These are phyloP conservation scores for Dipodascus geniculatus DNA, from an alignment of 805 yeast genomes.

Conservation along the genomic window DNA sequence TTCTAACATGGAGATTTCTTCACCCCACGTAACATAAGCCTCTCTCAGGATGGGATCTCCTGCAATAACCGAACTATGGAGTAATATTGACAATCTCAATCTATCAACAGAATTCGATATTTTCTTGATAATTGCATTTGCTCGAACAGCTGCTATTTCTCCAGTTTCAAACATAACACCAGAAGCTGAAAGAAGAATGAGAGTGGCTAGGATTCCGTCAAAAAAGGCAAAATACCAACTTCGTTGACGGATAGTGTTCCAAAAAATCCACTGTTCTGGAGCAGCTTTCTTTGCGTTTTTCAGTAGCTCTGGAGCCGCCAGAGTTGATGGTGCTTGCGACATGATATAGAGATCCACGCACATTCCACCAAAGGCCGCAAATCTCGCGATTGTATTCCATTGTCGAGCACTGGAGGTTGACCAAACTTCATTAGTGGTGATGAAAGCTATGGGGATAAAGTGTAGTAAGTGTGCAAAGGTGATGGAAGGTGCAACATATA, in stretches of 20 bases:
- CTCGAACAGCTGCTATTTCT: not conserved
- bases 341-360: conserved; percentile 7
- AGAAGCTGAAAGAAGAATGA: conserved; percentile 10
- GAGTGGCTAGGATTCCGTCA: conserved; percentile 6
- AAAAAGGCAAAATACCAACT: conserved; percentile 7
- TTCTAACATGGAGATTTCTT: not conserved
- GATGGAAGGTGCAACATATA: conserved; percentile 12
- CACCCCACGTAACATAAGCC: not conserved
- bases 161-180: conserved; percentile 26
- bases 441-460: conserved; percentile 8
- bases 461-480: conserved; percentile 12
- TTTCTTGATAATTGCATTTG: not conserved
- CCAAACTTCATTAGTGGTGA: conserved; percentile 7
- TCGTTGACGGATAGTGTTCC: conserved; percentile 10
- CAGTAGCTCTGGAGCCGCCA: conserved; percentile 4
- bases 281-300: conserved; percentile 6
- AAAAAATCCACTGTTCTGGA: conserved; percentile 12
- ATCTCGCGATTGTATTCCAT: conserved; percentile 5
- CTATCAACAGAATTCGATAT: not conserved
- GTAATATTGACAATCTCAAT: not conserved
- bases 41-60: not conserved
- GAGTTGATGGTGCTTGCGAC: not conserved
- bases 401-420: conserved; percentile 5
- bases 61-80: not conserved
- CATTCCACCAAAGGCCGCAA: conserved; percentile 1